phyloP scores from a whole-genome alignment of 202 grass and related monocot species.

The Schoenoplectus triqueter region DNA sequence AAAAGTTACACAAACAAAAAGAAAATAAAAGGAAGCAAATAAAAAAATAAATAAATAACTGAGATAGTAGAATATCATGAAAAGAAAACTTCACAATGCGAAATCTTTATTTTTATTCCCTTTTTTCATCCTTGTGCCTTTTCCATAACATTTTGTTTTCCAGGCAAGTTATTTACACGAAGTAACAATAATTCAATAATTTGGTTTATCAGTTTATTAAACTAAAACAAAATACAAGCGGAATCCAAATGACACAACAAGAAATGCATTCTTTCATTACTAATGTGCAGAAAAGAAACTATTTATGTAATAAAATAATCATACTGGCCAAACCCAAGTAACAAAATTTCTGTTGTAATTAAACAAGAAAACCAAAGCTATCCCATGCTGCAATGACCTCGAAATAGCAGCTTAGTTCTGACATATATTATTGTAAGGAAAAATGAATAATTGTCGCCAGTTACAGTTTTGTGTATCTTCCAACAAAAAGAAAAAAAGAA shows the following conservation, averaged over 20 bases:
- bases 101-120: too few relatives aligned
- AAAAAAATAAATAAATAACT: too few relatives aligned
- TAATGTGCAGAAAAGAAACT: background rate
- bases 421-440: background rate
- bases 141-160: background rate
- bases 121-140: background rate
- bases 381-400: background rate
- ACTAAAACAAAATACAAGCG: background rate
- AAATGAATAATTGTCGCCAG: slow-evolving; percentile 18
- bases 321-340: background rate
- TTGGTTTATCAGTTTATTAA: background rate
- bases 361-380: background rate
- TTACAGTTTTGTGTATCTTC: slow-evolving; percentile 13
- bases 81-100: too few relatives aligned
- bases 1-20: too few relatives aligned
- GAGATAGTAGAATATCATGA: too few relatives aligned
- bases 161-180: background rate
- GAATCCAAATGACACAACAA: background rate
- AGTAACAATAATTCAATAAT: background rate
- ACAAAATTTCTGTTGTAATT: background rate
- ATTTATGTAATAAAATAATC: background rate
- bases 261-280: background rate
- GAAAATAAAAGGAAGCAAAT: too few relatives aligned
- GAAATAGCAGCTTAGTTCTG: background rate
- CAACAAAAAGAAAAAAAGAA: background rate